These are phyloP conservation scores for Chlorella vulgaris DNA, from an alignment of 139 green algal genomes.

Conservation along the genomic window DNA sequence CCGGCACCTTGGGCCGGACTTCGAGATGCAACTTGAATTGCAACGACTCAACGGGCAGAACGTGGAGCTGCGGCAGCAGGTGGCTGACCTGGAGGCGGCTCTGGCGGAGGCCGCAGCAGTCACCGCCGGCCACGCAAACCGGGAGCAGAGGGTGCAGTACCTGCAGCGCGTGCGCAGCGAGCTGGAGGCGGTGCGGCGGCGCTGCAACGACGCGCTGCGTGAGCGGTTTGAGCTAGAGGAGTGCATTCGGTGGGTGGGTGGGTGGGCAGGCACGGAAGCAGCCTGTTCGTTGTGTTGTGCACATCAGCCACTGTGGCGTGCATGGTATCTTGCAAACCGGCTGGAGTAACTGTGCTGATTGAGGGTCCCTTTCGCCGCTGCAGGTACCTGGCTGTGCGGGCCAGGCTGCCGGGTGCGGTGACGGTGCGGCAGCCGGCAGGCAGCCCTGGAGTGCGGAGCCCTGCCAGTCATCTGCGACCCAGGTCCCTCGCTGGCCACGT, in stretches of 20 bases:
- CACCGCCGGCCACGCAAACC: constrained; percentile 37
- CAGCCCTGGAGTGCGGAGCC: background rate
- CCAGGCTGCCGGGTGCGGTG: background rate
- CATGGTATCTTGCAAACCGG: background rate
- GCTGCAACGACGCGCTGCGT: constrained; percentile 36
- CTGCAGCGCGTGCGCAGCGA: constrained; percentile 37
- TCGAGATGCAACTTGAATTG: background rate
- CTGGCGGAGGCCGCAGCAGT: background rate
- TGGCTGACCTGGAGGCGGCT: background rate
- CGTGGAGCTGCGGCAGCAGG: constrained; percentile 14
- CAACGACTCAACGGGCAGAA: background rate
- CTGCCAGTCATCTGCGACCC: background rate
- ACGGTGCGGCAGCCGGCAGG: background rate
- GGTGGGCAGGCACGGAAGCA: no score
- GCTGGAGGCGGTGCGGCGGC: constrained; percentile 41
- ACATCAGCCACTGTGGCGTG: background rate
- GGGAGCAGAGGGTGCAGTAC: constrained; percentile 50
- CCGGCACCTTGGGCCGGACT: no score
- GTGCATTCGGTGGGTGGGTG: constrained; percentile 39
- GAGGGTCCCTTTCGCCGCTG: no score
- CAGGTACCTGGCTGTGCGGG: constrained; percentile 26
- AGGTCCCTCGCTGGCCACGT: constrained; percentile 4
- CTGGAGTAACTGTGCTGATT: background rate
- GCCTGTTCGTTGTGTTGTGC: no score
- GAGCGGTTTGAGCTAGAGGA: constrained; percentile 49